A percentile compares a stretch with the other conserved stretches of the same genome.
Evolutionary conservation across 164 flowering plant genomes (phyloP).

Genomic region (Euptelea pleiosperma): DNA sequence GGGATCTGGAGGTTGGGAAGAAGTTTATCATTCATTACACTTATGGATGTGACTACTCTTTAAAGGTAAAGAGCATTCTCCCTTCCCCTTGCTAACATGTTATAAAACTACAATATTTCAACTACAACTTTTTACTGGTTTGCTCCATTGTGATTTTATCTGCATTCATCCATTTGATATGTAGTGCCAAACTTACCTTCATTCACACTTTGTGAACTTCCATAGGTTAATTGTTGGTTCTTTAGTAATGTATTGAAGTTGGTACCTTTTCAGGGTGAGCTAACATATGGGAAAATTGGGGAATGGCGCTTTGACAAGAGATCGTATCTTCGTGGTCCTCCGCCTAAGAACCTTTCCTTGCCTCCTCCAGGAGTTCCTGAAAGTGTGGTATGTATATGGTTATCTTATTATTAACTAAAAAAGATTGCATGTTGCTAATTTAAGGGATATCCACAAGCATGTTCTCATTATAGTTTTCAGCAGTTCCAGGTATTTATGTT

Average conservation of each 20-base stretch:
- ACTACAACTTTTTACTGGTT: no score
- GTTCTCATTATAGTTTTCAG: not conserved
- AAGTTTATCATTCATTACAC: conserved; percentile 84
- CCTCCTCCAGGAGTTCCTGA: conserved; percentile 99
- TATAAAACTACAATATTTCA: no score
- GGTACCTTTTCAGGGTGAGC: conserved; percentile 61
- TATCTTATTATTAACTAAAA: not conserved
- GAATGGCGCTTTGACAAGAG: conserved; percentile 98
- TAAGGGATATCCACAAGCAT: not conserved
- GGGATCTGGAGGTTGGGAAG: conserved; percentile 60
- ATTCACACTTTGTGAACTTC: no score
- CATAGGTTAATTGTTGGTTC: not conserved
- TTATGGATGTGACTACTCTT: conserved; percentile 81
- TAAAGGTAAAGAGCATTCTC: conserved; percentile 49
- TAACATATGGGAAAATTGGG: conserved; percentile 83
- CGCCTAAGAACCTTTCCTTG: conserved; percentile 65
- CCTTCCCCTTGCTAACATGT: conserved; percentile 1
- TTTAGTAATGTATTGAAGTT: not conserved
- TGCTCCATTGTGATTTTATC: no score
- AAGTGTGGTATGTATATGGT: conserved; percentile 81
- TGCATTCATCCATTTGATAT: no score
- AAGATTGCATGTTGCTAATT: not conserved
- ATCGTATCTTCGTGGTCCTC: conserved; percentile 63
- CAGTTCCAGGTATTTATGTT: no score
- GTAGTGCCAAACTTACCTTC: no score